Conservation (phyloP, 2,329 filamentous ascomycete species). For the Aspergillus pseudotamarii region DNA sequence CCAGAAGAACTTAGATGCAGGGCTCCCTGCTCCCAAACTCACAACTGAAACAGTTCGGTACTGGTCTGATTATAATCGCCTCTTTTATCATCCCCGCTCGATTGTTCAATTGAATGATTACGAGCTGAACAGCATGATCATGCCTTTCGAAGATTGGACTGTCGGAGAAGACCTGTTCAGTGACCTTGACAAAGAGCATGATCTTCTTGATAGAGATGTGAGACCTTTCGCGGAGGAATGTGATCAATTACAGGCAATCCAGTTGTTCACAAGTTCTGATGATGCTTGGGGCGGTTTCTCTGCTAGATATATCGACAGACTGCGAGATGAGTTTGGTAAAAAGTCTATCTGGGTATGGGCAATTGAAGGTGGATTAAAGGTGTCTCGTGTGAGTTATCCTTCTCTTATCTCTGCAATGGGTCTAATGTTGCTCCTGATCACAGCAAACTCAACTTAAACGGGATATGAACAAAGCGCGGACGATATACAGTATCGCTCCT, state of each 20-base stretch:
- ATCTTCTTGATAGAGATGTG: slow-evolving; percentile 87
- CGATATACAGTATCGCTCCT: slow-evolving; percentile 67
- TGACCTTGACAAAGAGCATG: slow-evolving; percentile 75
- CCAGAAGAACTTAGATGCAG: slow-evolving; percentile 76
- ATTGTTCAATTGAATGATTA: slow-evolving; percentile 86
- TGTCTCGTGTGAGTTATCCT: slow-evolving; percentile 54
- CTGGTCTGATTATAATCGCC: slow-evolving; percentile 93
- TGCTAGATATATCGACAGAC: slow-evolving; percentile 70
- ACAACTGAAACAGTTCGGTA: slow-evolving; percentile 77
- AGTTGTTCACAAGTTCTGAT: slow-evolving; percentile 71
- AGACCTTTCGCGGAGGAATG: slow-evolving; percentile 89
- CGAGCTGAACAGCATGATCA: slow-evolving; percentile 75
- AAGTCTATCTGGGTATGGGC: slow-evolving; percentile 86
- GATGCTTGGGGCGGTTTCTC: slow-evolving; percentile 83
- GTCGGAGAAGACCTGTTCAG: slow-evolving; percentile 75
- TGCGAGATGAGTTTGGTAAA: slow-evolving; percentile 92
- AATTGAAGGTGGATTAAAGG: slow-evolving; percentile 64
- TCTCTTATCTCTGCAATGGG: neutral
- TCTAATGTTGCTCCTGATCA: neutral
- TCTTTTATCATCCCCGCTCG: slow-evolving; percentile 90
- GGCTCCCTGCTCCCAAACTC: slow-evolving; percentile 64
- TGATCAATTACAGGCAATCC: slow-evolving; percentile 86
- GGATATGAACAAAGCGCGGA: slow-evolving; percentile 73
- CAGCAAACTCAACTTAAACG: slow-evolving; percentile 64
- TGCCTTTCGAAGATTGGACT: slow-evolving; percentile 79